These are phyloP conservation scores for Fusarium sp. DNA, from an alignment of 2,329 filamentous ascomycete genomes.

Conservation along the genomic window DNA sequence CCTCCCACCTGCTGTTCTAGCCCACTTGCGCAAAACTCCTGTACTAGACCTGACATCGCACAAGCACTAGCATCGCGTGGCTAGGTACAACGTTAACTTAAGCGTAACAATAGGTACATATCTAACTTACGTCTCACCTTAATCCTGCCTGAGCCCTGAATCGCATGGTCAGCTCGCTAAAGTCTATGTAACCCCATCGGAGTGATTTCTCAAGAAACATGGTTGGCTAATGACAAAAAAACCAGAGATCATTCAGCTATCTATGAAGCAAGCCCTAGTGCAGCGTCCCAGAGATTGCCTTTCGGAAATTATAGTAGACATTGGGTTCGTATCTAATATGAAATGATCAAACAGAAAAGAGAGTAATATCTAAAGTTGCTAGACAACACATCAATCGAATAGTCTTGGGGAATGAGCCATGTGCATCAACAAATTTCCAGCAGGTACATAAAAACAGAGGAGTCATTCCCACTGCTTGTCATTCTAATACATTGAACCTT, in stretches of 20 bases:
- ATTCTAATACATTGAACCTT: neutral
- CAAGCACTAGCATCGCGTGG: neutral
- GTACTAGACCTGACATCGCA: neutral
- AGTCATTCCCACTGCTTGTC: neutral
- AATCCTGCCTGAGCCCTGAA: slow-evolving; percentile 5
- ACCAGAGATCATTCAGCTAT: slow-evolving; percentile 7
- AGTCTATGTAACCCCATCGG: slow-evolving; percentile 6
- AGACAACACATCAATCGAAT: neutral
- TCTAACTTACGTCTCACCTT: neutral
- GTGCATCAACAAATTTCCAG: neutral
- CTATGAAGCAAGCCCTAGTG: neutral
- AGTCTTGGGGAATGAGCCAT: neutral
- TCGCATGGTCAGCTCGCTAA: slow-evolving; percentile 9
- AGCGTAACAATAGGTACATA: neutral
- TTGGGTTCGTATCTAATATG: slow-evolving; percentile 24
- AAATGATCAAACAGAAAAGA: slow-evolving; percentile 1
- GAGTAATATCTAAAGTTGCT: slow-evolving; percentile 32
- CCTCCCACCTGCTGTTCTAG: neutral
- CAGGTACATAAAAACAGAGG: neutral
- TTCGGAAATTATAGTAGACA: neutral
- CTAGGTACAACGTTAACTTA: neutral
- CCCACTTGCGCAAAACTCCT: neutral
- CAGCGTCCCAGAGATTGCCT: neutral
- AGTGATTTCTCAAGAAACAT: neutral
- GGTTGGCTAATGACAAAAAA: neutral